Evolutionary conservation across 2,329 filamentous ascomycete species (phyloP), one percentile per base, ranked within the genome.

Genomic region (Microdochium trichocladiopsis): DNA sequence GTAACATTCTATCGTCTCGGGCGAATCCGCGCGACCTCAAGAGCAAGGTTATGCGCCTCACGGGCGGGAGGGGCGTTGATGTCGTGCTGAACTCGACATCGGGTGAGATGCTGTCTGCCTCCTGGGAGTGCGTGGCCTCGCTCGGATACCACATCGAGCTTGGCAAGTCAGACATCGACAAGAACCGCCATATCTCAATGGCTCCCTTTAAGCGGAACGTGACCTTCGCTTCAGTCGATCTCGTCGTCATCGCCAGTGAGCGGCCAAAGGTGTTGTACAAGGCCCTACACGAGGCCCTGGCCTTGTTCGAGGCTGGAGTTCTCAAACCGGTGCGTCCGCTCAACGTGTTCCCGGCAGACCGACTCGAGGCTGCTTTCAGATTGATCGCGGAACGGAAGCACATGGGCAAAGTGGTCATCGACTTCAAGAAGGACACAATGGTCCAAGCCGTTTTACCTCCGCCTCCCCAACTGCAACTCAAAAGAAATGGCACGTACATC

Each of bases 361-460:
- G n/a, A 16, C 16, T 69, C 3, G 51, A 57, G 5, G 58, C 68
- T 3, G 67, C 67, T 2, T 69, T 72, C 56, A 55, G 65, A 4
- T 62, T 63, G 37, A 66, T 72, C 63, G 66, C 69, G 49, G 60
- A 56, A 14, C 67, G 69, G 0, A 54, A 61, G 1, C 69, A 70
- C 43, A 63, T 69, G 10, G 71, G 69, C 0, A 71, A 72, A 25
- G 63, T 72, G 10, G 60, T 69, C 3, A n/a, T 63, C 11, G 52
- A 55, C 2, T 59, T 67, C 33, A 54, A 58, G 16, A 52, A 57
- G 8, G 53, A 54, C 43, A 47, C 47, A 22, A 50, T 52, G 2
- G 41, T 45, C 10, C 14, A 36, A 24, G n/a, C 41, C 8, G n/a
- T 45, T 8, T 22, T n/a, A 22, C 37, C 16, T n/a, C 37, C 16